Conservation (phyloP, 2,329 filamentous ascomycete species). For the Ceratocystis colombiana region DNA sequence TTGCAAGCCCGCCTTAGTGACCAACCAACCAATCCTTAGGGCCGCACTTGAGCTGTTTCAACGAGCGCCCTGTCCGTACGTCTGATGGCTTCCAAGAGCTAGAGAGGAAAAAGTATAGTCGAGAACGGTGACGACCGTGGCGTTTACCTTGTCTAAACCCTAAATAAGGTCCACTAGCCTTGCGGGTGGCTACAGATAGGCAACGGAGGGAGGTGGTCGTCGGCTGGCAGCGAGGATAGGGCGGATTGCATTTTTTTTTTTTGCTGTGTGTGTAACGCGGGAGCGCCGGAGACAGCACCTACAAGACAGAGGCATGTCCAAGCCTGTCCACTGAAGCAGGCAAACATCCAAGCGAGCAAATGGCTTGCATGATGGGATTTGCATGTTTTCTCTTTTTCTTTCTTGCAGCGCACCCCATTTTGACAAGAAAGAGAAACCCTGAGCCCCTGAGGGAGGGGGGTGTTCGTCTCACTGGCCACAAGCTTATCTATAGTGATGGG, state of each 20-base stretch:
- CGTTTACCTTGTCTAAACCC: background rate
- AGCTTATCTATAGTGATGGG: background rate
- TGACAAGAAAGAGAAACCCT: background rate
- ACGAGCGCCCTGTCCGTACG: background rate
- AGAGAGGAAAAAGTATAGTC: too few species aligned
- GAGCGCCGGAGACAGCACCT: background rate
- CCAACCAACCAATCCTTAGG: background rate
- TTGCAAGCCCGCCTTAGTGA: background rate
- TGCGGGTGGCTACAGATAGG: background rate
- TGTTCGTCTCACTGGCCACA: slow-evolving; percentile 11
- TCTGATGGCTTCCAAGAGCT: too few species aligned
- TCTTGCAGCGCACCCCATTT: background rate
- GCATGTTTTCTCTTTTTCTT: slow-evolving; percentile 6
- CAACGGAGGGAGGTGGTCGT: background rate
- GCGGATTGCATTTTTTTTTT: background rate
- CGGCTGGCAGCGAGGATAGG: too few species aligned
- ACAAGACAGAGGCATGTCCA: background rate
- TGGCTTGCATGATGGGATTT: slow-evolving; percentile 8
- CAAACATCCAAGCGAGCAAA: background rate
- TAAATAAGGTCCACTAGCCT: background rate
- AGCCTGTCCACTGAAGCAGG: background rate
- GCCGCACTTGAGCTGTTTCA: slow-evolving; percentile 9
- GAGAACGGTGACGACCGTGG: background rate
- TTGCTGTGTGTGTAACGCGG: background rate
- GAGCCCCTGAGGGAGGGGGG: slow-evolving; percentile 1